Evolutionary conservation across 495 filamentous ascomycete genomes (phyloP).

Genomic region (Hypoxylon cercidicola): DNA sequence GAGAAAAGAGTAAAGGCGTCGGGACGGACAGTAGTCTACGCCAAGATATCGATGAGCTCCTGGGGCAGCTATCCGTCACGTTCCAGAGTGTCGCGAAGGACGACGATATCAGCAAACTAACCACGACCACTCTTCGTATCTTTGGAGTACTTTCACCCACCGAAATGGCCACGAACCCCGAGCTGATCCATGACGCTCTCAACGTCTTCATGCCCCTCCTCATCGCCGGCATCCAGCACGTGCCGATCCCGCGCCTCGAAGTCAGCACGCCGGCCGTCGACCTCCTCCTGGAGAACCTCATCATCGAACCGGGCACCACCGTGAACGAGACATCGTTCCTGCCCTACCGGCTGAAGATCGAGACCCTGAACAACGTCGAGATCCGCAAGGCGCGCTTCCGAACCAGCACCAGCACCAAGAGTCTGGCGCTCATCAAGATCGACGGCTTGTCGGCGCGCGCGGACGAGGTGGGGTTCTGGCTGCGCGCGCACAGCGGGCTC

Average conservation of each 20-base stretch:
- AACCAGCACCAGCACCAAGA: conserved; percentile 72
- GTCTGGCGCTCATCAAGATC: conserved; percentile 77
- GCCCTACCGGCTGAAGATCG: conserved; percentile 80
- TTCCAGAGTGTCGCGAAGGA: conserved; percentile 75
- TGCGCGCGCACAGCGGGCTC: conserved; percentile 71
- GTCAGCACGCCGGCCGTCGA: conserved; percentile 84
- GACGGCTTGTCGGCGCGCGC: conserved; percentile 84
- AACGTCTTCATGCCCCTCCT: conserved; percentile 83
- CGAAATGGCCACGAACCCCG: conserved; percentile 64
- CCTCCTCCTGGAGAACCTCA: conserved; percentile 87
- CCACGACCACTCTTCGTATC: conserved; percentile 71
- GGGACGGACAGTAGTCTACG: conserved; percentile 72
- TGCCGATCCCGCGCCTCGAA: conserved; percentile 89
- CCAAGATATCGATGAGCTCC: conserved; percentile 76
- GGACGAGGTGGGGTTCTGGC: conserved; percentile 84
- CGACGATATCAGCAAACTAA: conserved; percentile 71
- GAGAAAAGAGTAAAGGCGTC: conserved; percentile 71
- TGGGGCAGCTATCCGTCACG: conserved; percentile 74
- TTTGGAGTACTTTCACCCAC: conserved; percentile 71
- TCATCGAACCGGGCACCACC: conserved; percentile 87
- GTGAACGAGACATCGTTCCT: conserved; percentile 90
- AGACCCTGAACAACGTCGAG: conserved; percentile 86
- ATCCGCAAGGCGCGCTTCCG: conserved; percentile 81
- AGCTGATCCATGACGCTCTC: conserved; percentile 76
- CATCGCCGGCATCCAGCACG: conserved; percentile 79